Evolutionary conservation across 257 asterid species (phyloP).

Genomic region (Gentiana dahurica): DNA sequence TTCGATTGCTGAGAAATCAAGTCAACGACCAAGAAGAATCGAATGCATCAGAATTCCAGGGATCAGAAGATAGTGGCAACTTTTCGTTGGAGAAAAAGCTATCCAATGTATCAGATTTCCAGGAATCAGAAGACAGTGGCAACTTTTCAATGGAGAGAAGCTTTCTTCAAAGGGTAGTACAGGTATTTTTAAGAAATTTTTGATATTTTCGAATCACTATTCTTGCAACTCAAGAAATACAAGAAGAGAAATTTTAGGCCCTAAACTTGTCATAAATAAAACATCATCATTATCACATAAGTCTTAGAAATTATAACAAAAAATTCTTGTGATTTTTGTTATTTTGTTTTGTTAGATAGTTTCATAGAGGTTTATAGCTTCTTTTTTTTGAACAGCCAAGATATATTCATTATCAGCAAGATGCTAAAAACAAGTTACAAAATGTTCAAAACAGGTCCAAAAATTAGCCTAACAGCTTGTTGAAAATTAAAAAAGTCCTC

Average conservation of each 20-base stretch:
- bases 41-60: slow-evolving; percentile 14
- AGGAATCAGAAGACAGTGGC: too few relatives aligned
- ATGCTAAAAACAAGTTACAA: too few relatives aligned
- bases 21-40: slow-evolving; percentile 15
- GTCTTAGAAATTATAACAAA: neutral
- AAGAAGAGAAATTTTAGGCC: slow-evolving; percentile 13
- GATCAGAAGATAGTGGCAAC: slow-evolving; percentile 2
- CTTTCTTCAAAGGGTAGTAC: slow-evolving; percentile 14
- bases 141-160: too few relatives aligned
- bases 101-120: neutral
- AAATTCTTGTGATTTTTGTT: neutral
- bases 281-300: neutral
- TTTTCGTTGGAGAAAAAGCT: slow-evolving; percentile 14
- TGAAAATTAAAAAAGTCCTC: too few relatives aligned
- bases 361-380: neutral
- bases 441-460: too few relatives aligned
- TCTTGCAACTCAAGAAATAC: slow-evolving; percentile 12
- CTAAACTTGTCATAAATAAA: neutral
- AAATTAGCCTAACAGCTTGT: too few relatives aligned
- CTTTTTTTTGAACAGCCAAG: too few relatives aligned
- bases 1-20: slow-evolving; percentile 48
- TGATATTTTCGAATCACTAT: slow-evolving; percentile 24
- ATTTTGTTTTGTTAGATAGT: neutral
- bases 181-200: slow-evolving; percentile 30
- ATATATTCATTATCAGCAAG: too few relatives aligned